These are phyloP conservation scores for Nyctanthes arbortristis DNA, from an alignment of 257 asterid species.

Conservation along the genomic window DNA sequence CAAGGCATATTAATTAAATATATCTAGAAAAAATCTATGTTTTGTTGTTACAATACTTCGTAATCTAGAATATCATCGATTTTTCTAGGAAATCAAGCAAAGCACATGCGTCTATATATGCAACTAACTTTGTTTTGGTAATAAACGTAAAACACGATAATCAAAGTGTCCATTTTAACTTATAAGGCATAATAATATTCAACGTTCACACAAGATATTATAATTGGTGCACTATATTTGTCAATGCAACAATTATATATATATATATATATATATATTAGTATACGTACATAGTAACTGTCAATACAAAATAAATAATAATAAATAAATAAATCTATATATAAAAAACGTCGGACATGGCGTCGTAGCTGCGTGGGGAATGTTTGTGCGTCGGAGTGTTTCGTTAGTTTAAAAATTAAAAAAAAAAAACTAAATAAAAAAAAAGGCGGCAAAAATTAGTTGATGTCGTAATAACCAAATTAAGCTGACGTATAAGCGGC, in stretches of 20 bases:
- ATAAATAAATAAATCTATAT: background rate
- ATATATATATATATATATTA: too few relatives aligned
- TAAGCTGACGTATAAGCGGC: too few relatives aligned
- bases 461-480: background rate
- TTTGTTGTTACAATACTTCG: background rate
- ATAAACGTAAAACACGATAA: background rate
- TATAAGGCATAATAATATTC: background rate
- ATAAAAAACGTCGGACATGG: too few relatives aligned
- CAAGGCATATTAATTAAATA: background rate
- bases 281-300: too few relatives aligned
- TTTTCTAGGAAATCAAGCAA: background rate
- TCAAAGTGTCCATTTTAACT: background rate
- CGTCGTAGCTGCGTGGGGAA: too few relatives aligned
- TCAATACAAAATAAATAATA: background rate
- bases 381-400: background rate
- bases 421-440: too few relatives aligned
- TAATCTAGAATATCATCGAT: background rate
- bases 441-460: constrained; percentile 35
- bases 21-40: background rate
- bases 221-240: too few relatives aligned
- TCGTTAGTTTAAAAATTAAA: background rate
- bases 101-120: background rate
- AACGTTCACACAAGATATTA: constrained; percentile 7
- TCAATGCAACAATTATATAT: too few relatives aligned
- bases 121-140: background rate